phyloP scores from a whole-genome alignment of 371 early-diverging fungal genomes.

The Zopfochytrium polystomum region DNA sequence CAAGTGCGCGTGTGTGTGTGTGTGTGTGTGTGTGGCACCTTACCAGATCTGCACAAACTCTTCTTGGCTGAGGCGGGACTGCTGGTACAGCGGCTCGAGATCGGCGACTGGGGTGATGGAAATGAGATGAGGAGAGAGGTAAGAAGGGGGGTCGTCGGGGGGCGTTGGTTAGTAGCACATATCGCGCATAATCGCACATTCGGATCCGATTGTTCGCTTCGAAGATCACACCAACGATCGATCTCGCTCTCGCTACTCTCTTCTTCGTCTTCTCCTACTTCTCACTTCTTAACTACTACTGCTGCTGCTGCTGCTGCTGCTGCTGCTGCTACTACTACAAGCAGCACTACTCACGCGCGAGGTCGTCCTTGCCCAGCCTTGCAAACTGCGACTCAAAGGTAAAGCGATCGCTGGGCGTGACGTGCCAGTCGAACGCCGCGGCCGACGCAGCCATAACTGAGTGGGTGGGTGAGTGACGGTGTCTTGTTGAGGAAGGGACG shows the following conservation, averaged over 20 bases:
- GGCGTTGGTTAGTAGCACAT: too few relatives aligned
- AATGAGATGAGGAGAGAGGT: not conserved
- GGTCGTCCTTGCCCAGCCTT: slow-evolving; percentile 36
- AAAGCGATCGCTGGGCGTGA: slow-evolving; percentile 47
- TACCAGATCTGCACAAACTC: slow-evolving; percentile 52
- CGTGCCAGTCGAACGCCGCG: slow-evolving; percentile 44
- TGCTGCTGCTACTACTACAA: too few relatives aligned
- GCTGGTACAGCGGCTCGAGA: slow-evolving; percentile 43
- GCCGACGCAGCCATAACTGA: too few relatives aligned
- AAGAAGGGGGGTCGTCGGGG: not conserved
- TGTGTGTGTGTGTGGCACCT: too few relatives aligned
- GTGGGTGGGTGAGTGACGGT: too few relatives aligned
- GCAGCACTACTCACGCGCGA: slow-evolving; percentile 18
- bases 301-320: too few relatives aligned
- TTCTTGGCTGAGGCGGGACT: slow-evolving; percentile 33
- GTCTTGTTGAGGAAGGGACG: too few relatives aligned
- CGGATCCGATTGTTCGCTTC: too few relatives aligned
- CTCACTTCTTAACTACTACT: too few relatives aligned
- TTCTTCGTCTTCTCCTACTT: too few relatives aligned
- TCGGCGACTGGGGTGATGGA: slow-evolving; percentile 27
- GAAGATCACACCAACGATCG: too few relatives aligned
- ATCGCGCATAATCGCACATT: too few relatives aligned
- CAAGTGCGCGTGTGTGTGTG: not conserved
- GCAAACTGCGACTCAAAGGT: slow-evolving; percentile 39
- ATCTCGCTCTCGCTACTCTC: slow-evolving; percentile 5